These are phyloP conservation scores for Penicillium oxalicum DNA, from an alignment of 2,329 filamentous ascomycete species.

Conservation along the genomic window DNA sequence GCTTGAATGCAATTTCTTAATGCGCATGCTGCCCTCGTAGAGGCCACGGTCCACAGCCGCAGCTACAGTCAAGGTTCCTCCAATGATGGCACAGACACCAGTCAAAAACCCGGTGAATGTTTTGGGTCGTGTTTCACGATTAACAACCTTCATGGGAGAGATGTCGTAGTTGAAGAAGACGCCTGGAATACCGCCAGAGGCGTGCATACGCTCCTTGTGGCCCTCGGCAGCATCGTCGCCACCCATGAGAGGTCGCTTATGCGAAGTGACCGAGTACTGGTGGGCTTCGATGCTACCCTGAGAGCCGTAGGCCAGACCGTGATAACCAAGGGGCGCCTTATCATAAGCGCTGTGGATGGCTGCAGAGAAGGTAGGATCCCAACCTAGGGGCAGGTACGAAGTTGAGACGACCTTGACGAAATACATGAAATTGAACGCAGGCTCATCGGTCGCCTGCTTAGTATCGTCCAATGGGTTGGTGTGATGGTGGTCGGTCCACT, in stretches of 20 bases:
- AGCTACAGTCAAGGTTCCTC: slow-evolving; percentile 90
- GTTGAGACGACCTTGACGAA: slow-evolving; percentile 98
- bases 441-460: slow-evolving; percentile 68
- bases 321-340: slow-evolving; percentile 59
- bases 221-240: slow-evolving; percentile 81
- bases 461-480: slow-evolving; percentile 79
- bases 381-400: slow-evolving; percentile 86
- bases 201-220: slow-evolving; percentile 86
- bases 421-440: slow-evolving; percentile 96
- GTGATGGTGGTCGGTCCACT: slow-evolving; percentile 84
- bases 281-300: slow-evolving; percentile 91
- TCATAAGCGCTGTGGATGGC: slow-evolving; percentile 40
- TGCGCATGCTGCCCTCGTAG: slow-evolving; percentile 76
- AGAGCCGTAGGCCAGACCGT: slow-evolving; percentile 58
- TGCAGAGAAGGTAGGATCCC: slow-evolving; percentile 57
- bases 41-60: slow-evolving; percentile 85
- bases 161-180: slow-evolving; percentile 99
- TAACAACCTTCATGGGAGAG: slow-evolving; percentile 99
- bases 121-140: slow-evolving; percentile 84
- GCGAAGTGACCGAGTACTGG: slow-evolving; percentile 96
- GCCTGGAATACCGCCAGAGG: slow-evolving; percentile 84
- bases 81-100: slow-evolving; percentile 88
- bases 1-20: slow-evolving; percentile 76
- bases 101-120: slow-evolving; percentile 88
- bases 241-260: slow-evolving; percentile 80